Evolutionary conservation across 257 asterid genomes (phyloP), one percentile per base, ranked within the genome.

Genomic region (Salvia rosmarinus): DNA sequence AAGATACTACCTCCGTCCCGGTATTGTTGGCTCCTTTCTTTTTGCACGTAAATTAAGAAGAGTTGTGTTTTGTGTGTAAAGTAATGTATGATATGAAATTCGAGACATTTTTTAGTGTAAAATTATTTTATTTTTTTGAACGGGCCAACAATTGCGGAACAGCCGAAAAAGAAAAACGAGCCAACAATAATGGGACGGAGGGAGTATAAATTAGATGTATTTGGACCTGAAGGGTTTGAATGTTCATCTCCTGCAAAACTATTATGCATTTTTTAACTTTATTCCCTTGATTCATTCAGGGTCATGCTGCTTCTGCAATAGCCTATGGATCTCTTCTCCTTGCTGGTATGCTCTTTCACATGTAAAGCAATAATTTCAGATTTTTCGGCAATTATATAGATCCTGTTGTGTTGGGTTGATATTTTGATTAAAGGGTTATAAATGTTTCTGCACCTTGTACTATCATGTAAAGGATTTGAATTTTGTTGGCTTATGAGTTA

Each of bases 301-400:
- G 99, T 60, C 97, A 89, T 82, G 80, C 90, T 57, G 98, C 96
- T 43, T 91, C 98, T 73, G 92, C 98, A 56, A 69, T 91, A 52
- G 96, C 98, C 35, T 94, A 83, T 55, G 98, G 98, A 68, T 94
- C 98, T 55, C 91, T 94, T 71, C 91, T 94, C 58, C 91, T 90
- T 60, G 82, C 82, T 85, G 98, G 85, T 81, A 79, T 56, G 84
- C 43, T 34, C 52, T 72, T 63, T 66, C 64, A 68, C 65, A 23
- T 35, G 32, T 51, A 35, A 20, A 32, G 23, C 30, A 9, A 17
- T 65, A 4, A 21, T 47, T 30, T 51, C 6, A 8, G 3, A 64
- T 63, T n/a, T n/a, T n/a, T n/a, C n/a, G n/a, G n/a, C n/a, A n/a
- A n/a, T n/a, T n/a, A n/a, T n/a, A n/a, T n/a, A n/a, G n/a, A n/a